Evolutionary conservation across 441 rosid species (phyloP), one percentile per base, ranked within the genome.

Genomic region (Rhodomyrtus psidioides): DNA sequence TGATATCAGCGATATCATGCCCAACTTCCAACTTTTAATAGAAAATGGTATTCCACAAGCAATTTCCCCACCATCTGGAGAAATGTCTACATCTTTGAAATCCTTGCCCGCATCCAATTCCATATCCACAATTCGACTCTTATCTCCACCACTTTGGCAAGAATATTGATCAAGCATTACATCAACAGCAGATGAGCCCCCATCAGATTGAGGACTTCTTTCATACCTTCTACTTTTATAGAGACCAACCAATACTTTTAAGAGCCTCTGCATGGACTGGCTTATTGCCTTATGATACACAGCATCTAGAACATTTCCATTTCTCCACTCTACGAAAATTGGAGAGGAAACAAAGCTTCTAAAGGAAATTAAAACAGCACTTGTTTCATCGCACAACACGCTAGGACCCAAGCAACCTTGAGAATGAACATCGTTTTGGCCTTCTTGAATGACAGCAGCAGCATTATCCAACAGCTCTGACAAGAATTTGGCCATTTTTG

Each of bases 61-160:
- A 91, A 89, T 85, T 86, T 88, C 92, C 70, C 96, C 97, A 85
- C 93, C 90, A 81, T 89, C 92, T 75, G 91, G 85, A 84, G 92
- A 85, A 60, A 93, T 88, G 90, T 94, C 94, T n/a, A 91, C 88
- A 90, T 93, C 95, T 85, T 92, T 93, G 27, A 88, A 83, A 88
- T 93, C 97, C 87, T 91, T 95, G 90, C 87, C 89, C 86, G 90
- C 89, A 93, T 97, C 99, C 83, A 97, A 92, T 84, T 97, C 99
- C 95, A 95, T 89, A 86, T 96, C 99, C 91, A 95, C 83, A 90
- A 95, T 95, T 88, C 95, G 93, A 89, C 92, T 91, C 88, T 62
- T 87, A 86, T 85, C 86, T 59, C 84, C 88, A 89, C 79, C 87
- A n/a, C 58, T 74, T 9, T 34, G 82, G 87, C 87, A 83, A 54